Conservation (phyloP, 495 filamentous ascomycete genomes). For the Daldinia concentrica region DNA sequence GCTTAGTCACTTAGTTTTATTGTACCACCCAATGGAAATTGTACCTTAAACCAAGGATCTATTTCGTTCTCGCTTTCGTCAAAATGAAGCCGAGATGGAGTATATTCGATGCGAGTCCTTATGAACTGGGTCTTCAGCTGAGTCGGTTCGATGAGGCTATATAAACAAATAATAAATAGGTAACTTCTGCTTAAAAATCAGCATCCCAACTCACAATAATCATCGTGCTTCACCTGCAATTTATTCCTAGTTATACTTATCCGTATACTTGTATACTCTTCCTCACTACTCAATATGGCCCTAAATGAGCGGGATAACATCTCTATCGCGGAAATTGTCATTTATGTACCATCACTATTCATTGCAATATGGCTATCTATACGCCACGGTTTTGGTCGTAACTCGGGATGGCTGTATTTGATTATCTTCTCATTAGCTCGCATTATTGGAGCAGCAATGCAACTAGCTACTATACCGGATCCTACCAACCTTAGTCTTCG, state of each 20-base stretch:
- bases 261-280: background rate
- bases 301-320: constrained; percentile 45
- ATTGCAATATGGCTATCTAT: constrained; percentile 44
- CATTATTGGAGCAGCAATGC: constrained; percentile 45
- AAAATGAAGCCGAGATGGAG: background rate
- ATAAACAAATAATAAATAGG: background rate
- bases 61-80: constrained; percentile 33
- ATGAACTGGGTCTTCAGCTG: background rate
- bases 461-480: constrained; percentile 49
- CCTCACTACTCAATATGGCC: constrained; percentile 28
- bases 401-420: constrained; percentile 48
- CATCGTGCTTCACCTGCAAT: background rate
- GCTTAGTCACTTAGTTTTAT: constrained; percentile 21
- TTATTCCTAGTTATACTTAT: background rate
- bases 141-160: background rate
- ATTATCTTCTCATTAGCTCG: constrained; percentile 50
- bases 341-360: constrained; percentile 44
- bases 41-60: background rate
- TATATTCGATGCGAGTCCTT: background rate
- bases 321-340: constrained; percentile 47
- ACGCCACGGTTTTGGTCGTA: constrained; percentile 48
- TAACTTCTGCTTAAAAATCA: background rate
- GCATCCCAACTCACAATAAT: background rate
- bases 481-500: constrained; percentile 44
- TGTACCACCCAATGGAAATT: constrained; percentile 1